Evolutionary conservation across 2,329 filamentous ascomycete genomes (phyloP).

Genomic region (Clarireedia paspali): DNA sequence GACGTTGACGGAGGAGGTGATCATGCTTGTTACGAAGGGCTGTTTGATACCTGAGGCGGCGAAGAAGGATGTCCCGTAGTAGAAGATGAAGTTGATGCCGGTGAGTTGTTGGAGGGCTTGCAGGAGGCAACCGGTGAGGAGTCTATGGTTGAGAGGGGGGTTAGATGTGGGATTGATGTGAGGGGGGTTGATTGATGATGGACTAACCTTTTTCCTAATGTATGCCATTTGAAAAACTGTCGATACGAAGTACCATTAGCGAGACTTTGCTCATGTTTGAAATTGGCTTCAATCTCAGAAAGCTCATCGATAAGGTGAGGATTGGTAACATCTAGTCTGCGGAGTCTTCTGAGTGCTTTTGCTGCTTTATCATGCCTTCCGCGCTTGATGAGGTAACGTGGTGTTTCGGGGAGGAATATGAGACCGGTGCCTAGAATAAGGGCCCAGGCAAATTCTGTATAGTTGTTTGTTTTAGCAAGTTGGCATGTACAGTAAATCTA

Average conservation of each 20-base stretch:
- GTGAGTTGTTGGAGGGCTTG: slow-evolving; percentile 31
- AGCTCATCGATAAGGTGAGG: background rate
- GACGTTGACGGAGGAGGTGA: slow-evolving; percentile 66
- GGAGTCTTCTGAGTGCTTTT: slow-evolving; percentile 63
- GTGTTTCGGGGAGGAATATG: slow-evolving; percentile 29
- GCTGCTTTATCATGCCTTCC: slow-evolving; percentile 33
- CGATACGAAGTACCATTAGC: slow-evolving; percentile 1
- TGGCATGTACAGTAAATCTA: background rate
- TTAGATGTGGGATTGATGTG: too few species aligned
- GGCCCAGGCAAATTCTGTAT: slow-evolving; percentile 60
- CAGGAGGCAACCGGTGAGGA: slow-evolving; percentile 2
- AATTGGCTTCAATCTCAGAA: slow-evolving; percentile 2
- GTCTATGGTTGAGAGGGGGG: background rate
- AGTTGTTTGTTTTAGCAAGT: background rate
- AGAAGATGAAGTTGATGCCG: slow-evolving; percentile 93
- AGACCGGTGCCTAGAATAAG: slow-evolving; percentile 7
- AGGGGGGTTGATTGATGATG: background rate
- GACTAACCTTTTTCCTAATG: slow-evolving; percentile 1
- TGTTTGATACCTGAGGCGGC: slow-evolving; percentile 59
- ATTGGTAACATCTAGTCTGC: slow-evolving; percentile 43
- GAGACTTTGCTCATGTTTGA: background rate
- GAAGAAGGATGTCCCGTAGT: slow-evolving; percentile 90
- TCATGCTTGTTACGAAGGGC: slow-evolving; percentile 76
- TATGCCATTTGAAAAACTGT: slow-evolving; percentile 6
- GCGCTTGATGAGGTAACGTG: slow-evolving; percentile 31